Conservation (phyloP, 2,329 filamentous ascomycete genomes). For the Neoscytalidium dimidiatum region DNA sequence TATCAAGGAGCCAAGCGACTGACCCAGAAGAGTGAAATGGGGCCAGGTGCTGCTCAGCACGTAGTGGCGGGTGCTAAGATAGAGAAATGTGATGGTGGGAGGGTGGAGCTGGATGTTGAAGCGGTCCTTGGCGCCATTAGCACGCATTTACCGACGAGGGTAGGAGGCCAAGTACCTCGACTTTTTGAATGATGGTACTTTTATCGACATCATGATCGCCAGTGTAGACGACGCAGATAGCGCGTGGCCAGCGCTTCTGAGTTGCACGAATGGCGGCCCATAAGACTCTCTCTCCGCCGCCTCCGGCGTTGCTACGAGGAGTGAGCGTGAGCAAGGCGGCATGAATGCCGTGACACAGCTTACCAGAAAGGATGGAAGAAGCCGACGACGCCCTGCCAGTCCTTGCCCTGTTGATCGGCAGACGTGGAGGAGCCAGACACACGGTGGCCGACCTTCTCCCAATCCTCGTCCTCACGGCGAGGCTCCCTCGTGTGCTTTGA, state of each 20-base stretch:
- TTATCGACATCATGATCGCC: conserved; percentile 90
- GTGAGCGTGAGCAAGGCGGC: conserved; percentile 24
- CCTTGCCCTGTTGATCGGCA: conserved; percentile 50
- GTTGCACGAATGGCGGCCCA: conserved; percentile 95
- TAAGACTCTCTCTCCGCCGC: conserved; percentile 91
- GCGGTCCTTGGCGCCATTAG: conserved; percentile 49
- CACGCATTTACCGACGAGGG: background rate
- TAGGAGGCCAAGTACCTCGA: conserved; percentile 59
- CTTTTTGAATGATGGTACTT: conserved; percentile 72
- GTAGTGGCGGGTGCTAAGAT: conserved; percentile 83
- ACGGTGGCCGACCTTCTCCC: conserved; percentile 67
- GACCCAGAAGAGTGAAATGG: conserved; percentile 89
- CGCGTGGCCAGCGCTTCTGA: conserved; percentile 83
- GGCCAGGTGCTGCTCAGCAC: conserved; percentile 88
- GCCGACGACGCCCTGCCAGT: conserved; percentile 84
- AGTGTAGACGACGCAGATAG: conserved; percentile 90
- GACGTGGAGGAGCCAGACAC: conserved; percentile 48
- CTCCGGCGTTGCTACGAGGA: conserved; percentile 79
- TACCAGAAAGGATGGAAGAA: conserved; percentile 99
- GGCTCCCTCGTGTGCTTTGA: conserved; percentile 25
- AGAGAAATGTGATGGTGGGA: conserved; percentile 83
- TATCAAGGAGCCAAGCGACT: conserved; percentile 84
- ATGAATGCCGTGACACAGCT: background rate
- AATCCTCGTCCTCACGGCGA: conserved; percentile 60
- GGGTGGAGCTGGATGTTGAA: conserved; percentile 92